phyloP scores from a whole-genome alignment of 2,329 filamentous ascomycete species.

The Trichoderma koningii region DNA sequence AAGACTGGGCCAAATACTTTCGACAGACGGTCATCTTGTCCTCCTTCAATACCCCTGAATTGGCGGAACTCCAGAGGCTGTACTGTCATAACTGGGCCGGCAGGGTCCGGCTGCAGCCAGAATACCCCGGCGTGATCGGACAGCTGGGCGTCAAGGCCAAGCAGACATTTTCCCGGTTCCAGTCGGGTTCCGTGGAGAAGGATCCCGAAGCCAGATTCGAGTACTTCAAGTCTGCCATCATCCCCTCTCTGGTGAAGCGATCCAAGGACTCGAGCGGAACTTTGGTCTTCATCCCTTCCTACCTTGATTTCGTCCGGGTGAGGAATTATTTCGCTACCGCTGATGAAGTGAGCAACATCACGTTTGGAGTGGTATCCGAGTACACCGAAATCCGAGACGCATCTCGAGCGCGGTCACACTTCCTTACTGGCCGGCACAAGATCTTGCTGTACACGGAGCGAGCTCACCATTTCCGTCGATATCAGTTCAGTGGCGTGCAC shows the following conservation, averaged over 20 bases:
- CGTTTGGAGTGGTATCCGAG: conserved; percentile 80
- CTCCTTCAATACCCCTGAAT: conserved; percentile 83
- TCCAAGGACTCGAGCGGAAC: conserved; percentile 67
- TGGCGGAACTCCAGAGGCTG: conserved; percentile 75
- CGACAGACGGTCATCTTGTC: conserved; percentile 84
- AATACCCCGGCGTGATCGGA: conserved; percentile 72
- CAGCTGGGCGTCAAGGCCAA: conserved; percentile 70
- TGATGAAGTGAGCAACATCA: conserved; percentile 52
- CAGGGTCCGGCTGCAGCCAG: conserved; percentile 70
- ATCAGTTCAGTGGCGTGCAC: conserved; percentile 77
- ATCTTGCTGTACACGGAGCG: conserved; percentile 90
- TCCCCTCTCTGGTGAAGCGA: conserved; percentile 73
- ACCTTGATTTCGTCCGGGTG: conserved; percentile 91
- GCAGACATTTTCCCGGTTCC: conserved; percentile 89
- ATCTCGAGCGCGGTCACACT: conserved; percentile 82
- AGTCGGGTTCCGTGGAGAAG: conserved; percentile 65
- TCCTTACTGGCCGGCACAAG: conserved; percentile 77
- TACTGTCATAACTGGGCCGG: conserved; percentile 81
- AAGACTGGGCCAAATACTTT: conserved; percentile 75
- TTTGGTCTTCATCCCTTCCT: conserved; percentile 86
- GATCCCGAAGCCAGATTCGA: conserved; percentile 90
- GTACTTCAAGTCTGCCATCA: conserved; percentile 80
- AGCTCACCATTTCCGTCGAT: conserved; percentile 95
- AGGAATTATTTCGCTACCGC: conserved; percentile 88
- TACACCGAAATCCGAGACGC: conserved; percentile 80